Evolutionary conservation across 108 stramenopile species (phyloP), one percentile per base, ranked within the genome.

Genomic region (Cyclotella atomus): DNA sequence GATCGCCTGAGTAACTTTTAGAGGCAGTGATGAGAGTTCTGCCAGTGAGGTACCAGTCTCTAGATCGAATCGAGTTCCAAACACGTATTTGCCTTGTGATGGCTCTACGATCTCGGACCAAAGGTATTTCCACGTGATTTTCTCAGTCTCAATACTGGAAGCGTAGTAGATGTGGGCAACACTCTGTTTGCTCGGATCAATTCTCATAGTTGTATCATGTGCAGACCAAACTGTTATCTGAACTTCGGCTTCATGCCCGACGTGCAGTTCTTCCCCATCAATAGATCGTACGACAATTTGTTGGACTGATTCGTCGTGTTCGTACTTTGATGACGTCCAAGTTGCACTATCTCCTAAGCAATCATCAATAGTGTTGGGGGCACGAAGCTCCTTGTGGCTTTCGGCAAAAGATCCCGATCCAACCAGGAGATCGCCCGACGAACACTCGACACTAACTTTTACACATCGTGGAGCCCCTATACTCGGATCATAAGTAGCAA

Each of bases 111-210:
- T 25, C 15, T 65, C 46, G 0, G 64, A 49, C 46, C 46, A 47
- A 3, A 49, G 14, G 28, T 49, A 65, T 24, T 65, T 28, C 64
- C 64, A 65, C 4, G 46, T 29, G 2, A 65, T 17, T 1, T 65
- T 43, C 27, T 65, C 29, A n/a, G 27, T 3, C 16, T 29, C 47
- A 23, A 49, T 14, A 15, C 34, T 44, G 44, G 59, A 34, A 4
- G 55, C 16, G 57, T 70, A 59, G 17, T 70, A 70, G 3, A 70
- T 23, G 25, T 70, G 57, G 7, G 68, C 68, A 21, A 65, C 46
- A 49, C 64, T 65, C 64, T 47, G 49, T 30, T 65, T 65, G 29
- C 49, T 65, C 32, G 64, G 45, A 32, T 32, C 49, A 7, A 24
- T 45, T 49, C 64, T 47, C 17, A 5, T 20, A 32, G 64, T 2